phyloP scores from a whole-genome alignment of 352 stramenopile species.

The Pythium volutum region DNA sequence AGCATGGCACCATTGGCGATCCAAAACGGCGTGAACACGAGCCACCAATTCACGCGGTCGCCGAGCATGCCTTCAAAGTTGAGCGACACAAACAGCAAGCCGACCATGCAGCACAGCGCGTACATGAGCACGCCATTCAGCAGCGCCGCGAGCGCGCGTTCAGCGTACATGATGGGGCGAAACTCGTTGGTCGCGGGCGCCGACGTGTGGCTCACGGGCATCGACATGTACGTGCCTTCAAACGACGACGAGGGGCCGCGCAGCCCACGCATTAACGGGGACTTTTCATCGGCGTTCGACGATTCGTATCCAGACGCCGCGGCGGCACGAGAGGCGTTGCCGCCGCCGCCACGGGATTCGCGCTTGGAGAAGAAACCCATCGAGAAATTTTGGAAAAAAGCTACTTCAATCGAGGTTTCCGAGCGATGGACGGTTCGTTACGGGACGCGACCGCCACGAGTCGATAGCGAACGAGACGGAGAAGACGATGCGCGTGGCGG shows the following conservation, averaged over 20 bases:
- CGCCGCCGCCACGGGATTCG: too few relatives aligned
- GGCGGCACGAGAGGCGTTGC: not conserved
- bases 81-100: constrained; percentile 65
- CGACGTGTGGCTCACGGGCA: constrained; percentile 31
- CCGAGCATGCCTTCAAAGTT: constrained; percentile 78
- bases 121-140: constrained; percentile 79
- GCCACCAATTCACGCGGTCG: constrained; percentile 69
- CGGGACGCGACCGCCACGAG: not conserved
- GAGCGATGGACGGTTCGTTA: not conserved
- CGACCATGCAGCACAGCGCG: constrained; percentile 67
- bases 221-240: constrained; percentile 75
- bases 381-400: not conserved
- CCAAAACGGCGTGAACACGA: constrained; percentile 81
- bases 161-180: constrained; percentile 73
- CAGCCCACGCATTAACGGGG: constrained; percentile 62
- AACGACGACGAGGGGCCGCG: constrained; percentile 48
- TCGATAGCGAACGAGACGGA: not conserved
- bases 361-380: constrained; percentile 12
- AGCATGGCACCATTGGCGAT: constrained; percentile 63
- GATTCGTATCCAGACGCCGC: constrained; percentile 5
- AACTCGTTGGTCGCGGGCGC: constrained; percentile 46
- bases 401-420: not conserved
- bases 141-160: constrained; percentile 68
- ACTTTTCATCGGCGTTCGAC: constrained; percentile 41
- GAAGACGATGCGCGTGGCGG: not conserved